Evolutionary conservation across 2,329 filamentous ascomycete species (phyloP).

Genomic region (Nemania serpens): DNA sequence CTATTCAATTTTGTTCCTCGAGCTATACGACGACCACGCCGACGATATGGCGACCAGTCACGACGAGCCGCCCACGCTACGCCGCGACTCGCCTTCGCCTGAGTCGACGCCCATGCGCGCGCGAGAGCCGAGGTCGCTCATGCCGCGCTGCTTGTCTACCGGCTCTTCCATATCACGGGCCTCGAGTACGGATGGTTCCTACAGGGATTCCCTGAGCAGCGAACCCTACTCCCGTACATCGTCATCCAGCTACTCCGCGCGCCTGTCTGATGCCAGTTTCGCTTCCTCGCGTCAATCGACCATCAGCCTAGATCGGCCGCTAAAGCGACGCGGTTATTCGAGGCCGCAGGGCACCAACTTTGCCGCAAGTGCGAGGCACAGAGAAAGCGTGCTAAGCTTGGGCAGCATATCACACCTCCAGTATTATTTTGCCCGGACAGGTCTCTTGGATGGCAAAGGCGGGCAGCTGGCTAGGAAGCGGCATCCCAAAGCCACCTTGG

Average conservation of each 20-base stretch:
- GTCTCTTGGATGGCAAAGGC: conserved; percentile 90
- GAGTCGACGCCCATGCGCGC: conserved; percentile 66
- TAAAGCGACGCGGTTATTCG: conserved; percentile 78
- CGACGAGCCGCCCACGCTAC: conserved; percentile 46
- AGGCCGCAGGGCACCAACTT: conserved; percentile 87
- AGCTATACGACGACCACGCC: conserved; percentile 6
- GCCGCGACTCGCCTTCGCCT: conserved; percentile 67
- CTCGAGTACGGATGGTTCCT: conserved; percentile 55
- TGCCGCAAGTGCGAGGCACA: conserved; percentile 83
- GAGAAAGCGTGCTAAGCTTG: conserved; percentile 94
- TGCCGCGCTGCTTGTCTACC: conserved; percentile 68
- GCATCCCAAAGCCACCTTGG: conserved; percentile 61
- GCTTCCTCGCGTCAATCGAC: conserved; percentile 53
- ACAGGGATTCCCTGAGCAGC: conserved; percentile 62
- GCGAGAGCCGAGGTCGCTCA: conserved; percentile 60
- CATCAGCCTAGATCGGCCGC: conserved; percentile 46
- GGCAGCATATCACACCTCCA: conserved; percentile 97
- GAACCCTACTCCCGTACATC: conserved; percentile 65
- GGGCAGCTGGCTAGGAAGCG: conserved; percentile 79
- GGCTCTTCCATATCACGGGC: conserved; percentile 63
- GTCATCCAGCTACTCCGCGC: conserved; percentile 60
- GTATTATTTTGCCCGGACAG: conserved; percentile 96
- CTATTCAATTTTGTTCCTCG: not conserved
- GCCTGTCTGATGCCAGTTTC: conserved; percentile 50
- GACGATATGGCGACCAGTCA: conserved; percentile 47